Evolutionary conservation across 768 basidiomycete species (phyloP), one percentile per base, ranked within the genome.

Genomic region (Rhizopogon roseolus): DNA sequence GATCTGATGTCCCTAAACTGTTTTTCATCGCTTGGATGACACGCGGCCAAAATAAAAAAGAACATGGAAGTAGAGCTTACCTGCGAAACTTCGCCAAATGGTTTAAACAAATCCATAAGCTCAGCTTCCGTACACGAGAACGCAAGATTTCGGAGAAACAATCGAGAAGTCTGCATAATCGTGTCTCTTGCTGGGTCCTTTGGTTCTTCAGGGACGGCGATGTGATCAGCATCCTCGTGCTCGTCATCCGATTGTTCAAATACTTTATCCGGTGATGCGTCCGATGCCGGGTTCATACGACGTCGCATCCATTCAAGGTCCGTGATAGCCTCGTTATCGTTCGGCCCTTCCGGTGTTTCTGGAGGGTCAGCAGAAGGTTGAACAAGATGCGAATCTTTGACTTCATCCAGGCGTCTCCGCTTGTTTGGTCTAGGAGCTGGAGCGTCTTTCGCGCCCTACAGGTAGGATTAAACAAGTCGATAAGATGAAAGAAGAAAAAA

Each of bases 71-170:
- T 22, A 22, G 73, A 76, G 65, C 82, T 77, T 56, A 92, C 93
- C 86, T 94, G 88, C 40, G 78, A 77, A 34, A 97, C 65, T 42
- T 81, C 74, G 8, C 95, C 95, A 64, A 81, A 91, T 0, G 79
- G 73, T 3, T 69, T 65, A 66, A 94, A 93, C 2, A 85, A 75
- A 11, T 78, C 75, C 2, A 67, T 62, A 1, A 98, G 70, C 48
- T 97, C 93, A 2, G 74, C 68, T 16, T 88, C 80, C 6, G 87
- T 86, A 54, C 89, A 91, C 0, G 86, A 81, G 63, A 93, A 98
- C 0, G 93, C 78, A n/a, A 99, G 70, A 64, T 98, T 99, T n/a
- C 97, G 91, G 5, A 99, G 73, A 64, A 98, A 98, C 2, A 98
- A 73, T 4, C 95, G 82, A 1, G 82, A 79, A 0, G 93, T 95